A percentile compares a stretch with the other conserved stretches of the same genome.
Conservation (phyloP, 140 eudicot species). For the Bidens hawaiensis region DNA sequence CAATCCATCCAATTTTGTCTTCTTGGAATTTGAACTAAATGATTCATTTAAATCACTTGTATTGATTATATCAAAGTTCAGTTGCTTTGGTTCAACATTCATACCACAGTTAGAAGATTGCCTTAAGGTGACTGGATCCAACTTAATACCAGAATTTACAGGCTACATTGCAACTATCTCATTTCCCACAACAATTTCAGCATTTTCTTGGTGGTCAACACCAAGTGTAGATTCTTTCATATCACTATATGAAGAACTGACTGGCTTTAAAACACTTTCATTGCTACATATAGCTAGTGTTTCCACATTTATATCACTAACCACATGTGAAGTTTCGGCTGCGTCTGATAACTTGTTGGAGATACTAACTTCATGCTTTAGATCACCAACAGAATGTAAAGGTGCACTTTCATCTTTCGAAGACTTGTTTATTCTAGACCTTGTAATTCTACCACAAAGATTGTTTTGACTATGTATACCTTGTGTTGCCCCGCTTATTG, state of each 20-base stretch:
- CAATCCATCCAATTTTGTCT: slow-evolving; percentile 28
- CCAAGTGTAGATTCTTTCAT: slow-evolving; percentile 19
- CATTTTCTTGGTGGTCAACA: slow-evolving; percentile 28
- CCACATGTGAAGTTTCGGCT: slow-evolving; percentile 24
- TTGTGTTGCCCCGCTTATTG: slow-evolving; percentile 18
- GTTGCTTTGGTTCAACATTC: slow-evolving; percentile 52
- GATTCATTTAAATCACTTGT: slow-evolving; percentile 24
- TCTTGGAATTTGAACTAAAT: slow-evolving; percentile 20
- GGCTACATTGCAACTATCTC: slow-evolving; percentile 23
- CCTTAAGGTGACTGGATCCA: slow-evolving; percentile 18
- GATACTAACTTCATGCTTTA: slow-evolving; percentile 22
- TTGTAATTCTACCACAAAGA: slow-evolving; percentile 30
- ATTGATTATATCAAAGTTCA: slow-evolving; percentile 47
- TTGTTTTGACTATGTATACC: slow-evolving; percentile 24
- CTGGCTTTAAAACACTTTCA: slow-evolving; percentile 25
- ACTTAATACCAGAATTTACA: slow-evolving; percentile 27
- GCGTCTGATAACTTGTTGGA: slow-evolving; percentile 29
- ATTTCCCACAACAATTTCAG: slow-evolving; percentile 29
- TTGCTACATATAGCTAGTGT: slow-evolving; percentile 20
- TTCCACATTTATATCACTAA: slow-evolving; percentile 25
- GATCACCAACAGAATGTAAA: slow-evolving; percentile 25
- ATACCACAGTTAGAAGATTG: slow-evolving; percentile 28
- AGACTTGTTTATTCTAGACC: slow-evolving; percentile 30
- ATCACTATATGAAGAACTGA: slow-evolving; percentile 25
- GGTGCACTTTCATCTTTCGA: slow-evolving; percentile 21